A percentile compares a stretch with the other conserved stretches of the same genome.
Conservation (phyloP, 208 protist species). For the Trypanosoma platydactyli region DNA sequence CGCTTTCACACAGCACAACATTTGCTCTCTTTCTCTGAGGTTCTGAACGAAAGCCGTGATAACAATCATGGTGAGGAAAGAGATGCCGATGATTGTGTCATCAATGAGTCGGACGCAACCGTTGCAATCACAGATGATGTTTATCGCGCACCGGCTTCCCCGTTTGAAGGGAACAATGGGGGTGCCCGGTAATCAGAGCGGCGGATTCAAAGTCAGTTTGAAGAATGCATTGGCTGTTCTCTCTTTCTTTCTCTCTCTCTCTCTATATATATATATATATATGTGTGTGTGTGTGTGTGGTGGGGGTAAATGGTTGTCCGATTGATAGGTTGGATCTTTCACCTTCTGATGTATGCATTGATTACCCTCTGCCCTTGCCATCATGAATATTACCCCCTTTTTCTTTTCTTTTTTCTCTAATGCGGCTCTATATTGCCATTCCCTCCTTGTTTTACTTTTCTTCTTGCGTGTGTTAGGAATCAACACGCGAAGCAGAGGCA, state of each 20-base stretch:
- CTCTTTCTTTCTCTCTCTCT: slow-evolving; percentile 28
- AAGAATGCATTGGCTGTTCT: slow-evolving; percentile 2
- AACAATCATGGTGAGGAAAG: neutral
- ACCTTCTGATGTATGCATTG: neutral
- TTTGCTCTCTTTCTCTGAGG: neutral
- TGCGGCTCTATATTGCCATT: too few species aligned
- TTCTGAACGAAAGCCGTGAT: neutral
- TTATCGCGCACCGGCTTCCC: neutral
- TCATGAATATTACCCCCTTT: neutral
- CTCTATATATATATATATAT: slow-evolving; percentile 13
- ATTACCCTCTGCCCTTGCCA: neutral
- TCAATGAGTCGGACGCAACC: neutral
- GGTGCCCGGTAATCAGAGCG: neutral
- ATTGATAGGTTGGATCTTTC: neutral
- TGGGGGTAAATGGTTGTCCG: neutral
- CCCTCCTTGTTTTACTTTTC: slow-evolving; percentile 13
- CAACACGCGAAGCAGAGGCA: too few species aligned
- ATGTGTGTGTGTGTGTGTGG: slow-evolving; percentile 2
- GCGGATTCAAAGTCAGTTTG: too few species aligned
- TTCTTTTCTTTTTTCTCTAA: slow-evolving; percentile 15
- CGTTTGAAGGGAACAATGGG: neutral
- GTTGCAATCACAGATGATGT: neutral
- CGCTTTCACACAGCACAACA: neutral
- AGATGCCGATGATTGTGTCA: neutral
- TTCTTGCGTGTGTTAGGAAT: neutral